A percentile compares a stretch with the other conserved stretches of the same genome.
These are phyloP conservation scores for Porcisia hertigi DNA, from an alignment of 208 protist genomes.

Conservation along the genomic window DNA sequence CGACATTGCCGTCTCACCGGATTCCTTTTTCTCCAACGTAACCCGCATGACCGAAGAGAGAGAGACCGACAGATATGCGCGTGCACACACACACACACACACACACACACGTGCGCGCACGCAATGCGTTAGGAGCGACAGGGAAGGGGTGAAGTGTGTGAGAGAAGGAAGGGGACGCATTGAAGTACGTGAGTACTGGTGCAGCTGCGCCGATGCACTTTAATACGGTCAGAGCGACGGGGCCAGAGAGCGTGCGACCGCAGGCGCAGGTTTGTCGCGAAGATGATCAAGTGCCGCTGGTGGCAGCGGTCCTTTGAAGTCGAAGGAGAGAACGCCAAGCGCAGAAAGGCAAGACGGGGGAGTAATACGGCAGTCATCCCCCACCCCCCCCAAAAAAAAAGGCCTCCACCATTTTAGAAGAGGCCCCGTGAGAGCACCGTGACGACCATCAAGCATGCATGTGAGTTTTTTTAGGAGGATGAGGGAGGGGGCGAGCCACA, in stretches of 20 bases:
- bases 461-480: too few relatives aligned
- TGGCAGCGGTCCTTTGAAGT: not conserved
- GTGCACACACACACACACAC: not conserved
- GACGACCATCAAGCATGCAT: too few relatives aligned
- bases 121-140: too few relatives aligned
- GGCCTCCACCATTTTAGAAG: too few relatives aligned
- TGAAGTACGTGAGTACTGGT: not conserved
- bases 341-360: slow-evolving; percentile 1
- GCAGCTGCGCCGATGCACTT: not conserved
- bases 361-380: not conserved
- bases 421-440: too few relatives aligned
- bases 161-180: not conserved
- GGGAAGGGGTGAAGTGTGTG: not conserved
- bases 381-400: not conserved
- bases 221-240: not conserved
- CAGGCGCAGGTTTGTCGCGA: not conserved
- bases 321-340: slow-evolving; percentile 6
- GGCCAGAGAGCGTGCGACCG: not conserved
- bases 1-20: slow-evolving; percentile 17
- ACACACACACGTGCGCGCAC: too few relatives aligned
- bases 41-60: not conserved
- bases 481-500: too few relatives aligned
- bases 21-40: not conserved
- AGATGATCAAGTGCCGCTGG: not conserved
- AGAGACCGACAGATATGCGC: not conserved